Evolutionary conservation across 2,329 filamentous ascomycete species (phyloP).

Genomic region (Trichoderma koningiopsis): DNA sequence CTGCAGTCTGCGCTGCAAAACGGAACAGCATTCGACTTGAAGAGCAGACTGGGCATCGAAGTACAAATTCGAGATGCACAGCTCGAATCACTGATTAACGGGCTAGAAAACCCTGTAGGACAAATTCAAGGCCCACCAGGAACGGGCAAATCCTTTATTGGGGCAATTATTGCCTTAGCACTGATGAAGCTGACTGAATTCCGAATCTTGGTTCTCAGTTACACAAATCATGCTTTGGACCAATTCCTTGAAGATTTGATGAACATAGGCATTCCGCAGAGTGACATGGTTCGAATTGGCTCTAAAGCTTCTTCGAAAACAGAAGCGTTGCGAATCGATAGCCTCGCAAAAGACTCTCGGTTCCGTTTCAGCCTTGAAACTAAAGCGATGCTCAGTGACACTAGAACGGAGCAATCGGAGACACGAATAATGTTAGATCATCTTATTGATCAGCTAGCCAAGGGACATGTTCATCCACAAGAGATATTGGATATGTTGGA

Average conservation of each 20-base stretch:
- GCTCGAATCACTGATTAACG: conserved; percentile 55
- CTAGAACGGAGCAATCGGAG: not conserved
- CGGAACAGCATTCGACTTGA: conserved; percentile 23
- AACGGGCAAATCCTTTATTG: conserved; percentile 76
- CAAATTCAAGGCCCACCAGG: conserved; percentile 75
- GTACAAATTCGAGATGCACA: conserved; percentile 47
- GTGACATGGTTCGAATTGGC: conserved; percentile 63
- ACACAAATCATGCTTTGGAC: conserved; percentile 63
- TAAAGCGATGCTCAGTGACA: not conserved
- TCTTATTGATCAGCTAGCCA: not conserved
- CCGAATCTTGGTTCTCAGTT: conserved; percentile 65
- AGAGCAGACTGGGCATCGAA: conserved; percentile 34
- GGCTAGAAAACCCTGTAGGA: conserved; percentile 56
- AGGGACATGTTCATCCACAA: not conserved
- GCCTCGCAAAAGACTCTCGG: conserved; percentile 36
- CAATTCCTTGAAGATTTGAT: conserved; percentile 65
- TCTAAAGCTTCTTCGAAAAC: conserved; percentile 58
- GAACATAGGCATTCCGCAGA: conserved; percentile 55
- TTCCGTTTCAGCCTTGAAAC: not conserved
- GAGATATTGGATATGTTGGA: conserved; percentile 45
- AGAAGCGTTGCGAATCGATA: conserved; percentile 48
- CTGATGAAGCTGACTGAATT: conserved; percentile 53
- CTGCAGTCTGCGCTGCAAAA: not conserved
- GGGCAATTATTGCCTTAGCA: conserved; percentile 61
- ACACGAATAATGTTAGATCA: not conserved